phyloP scores from a whole-genome alignment of 2,329 filamentous ascomycete genomes.

The Verticillium dahliae region DNA sequence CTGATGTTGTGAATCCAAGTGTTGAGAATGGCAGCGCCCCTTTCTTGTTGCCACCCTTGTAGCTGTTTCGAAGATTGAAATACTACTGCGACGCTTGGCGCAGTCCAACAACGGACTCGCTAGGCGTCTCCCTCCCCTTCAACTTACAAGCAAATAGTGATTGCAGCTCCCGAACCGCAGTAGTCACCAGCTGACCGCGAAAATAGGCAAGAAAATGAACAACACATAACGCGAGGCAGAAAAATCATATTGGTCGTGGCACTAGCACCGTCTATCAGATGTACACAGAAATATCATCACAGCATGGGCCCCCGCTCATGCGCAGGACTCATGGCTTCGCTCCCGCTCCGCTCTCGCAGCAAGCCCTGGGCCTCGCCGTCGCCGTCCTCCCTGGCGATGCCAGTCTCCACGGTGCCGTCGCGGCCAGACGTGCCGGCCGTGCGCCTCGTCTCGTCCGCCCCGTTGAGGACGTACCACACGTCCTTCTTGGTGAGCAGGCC shows the following conservation, averaged over 20 bases:
- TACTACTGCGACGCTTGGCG: no score
- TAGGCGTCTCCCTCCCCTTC: no score
- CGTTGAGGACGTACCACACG: constrained; percentile 87
- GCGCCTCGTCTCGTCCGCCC: constrained; percentile 56
- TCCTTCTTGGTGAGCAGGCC: constrained; percentile 96
- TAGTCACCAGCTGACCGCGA: no score
- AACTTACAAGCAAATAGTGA: no score
- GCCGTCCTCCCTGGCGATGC: constrained; percentile 29
- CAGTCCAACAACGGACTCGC: no score
- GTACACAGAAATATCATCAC: constrained; percentile 3
- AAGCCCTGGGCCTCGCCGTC: constrained; percentile 36
- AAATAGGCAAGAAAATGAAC: no score
- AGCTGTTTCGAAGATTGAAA: no score
- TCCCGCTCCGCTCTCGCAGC: constrained; percentile 27
- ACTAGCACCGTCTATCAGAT: neutral
- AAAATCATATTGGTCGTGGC: neutral
- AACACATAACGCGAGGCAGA: neutral
- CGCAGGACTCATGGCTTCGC: constrained; percentile 19
- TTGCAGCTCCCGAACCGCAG: no score
- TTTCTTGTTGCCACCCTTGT: no score
- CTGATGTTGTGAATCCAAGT: no score
- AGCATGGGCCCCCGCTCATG: constrained; percentile 9
- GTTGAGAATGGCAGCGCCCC: no score
- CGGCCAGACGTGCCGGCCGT: constrained; percentile 19
- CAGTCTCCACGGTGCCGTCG: constrained; percentile 22